Conservation (phyloP, 169 alveolate genomes). For the Plasmodium knowlesi region DNA sequence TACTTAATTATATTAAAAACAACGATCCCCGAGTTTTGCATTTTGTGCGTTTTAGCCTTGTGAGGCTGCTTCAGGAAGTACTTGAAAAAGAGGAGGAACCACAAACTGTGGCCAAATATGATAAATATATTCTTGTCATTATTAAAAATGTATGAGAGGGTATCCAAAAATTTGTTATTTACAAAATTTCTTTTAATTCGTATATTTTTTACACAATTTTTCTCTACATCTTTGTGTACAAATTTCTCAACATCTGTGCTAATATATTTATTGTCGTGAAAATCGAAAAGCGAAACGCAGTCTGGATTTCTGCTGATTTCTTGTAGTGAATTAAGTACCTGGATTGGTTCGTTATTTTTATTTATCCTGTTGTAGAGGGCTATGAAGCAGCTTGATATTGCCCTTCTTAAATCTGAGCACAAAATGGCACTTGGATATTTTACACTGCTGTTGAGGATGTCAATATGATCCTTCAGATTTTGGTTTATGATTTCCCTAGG, state of each 20-base stretch:
- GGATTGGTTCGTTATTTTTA: slow-evolving; percentile 25
- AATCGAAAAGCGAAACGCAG: slow-evolving; percentile 31
- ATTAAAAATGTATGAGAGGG: slow-evolving; percentile 34
- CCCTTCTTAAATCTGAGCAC: slow-evolving; percentile 70
- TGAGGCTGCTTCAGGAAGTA: slow-evolving; percentile 32
- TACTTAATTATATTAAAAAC: slow-evolving; percentile 45
- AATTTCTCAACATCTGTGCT: slow-evolving; percentile 48
- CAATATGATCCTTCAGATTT: slow-evolving; percentile 52
- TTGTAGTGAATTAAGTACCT: slow-evolving; percentile 55
- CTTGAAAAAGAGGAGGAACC: slow-evolving; percentile 53
- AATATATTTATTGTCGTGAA: slow-evolving; percentile 17
- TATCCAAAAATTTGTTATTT: slow-evolving; percentile 29
- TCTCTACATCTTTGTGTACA: slow-evolving; percentile 16
- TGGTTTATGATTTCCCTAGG: slow-evolving; percentile 15
- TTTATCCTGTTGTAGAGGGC: slow-evolving; percentile 48
- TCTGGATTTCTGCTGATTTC: slow-evolving; percentile 72
- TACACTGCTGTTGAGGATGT: slow-evolving; percentile 18
- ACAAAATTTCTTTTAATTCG: neutral
- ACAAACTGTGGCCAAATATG: slow-evolving; percentile 62
- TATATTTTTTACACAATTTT: neutral
- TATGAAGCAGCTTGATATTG: slow-evolving; percentile 57
- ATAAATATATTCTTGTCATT: slow-evolving; percentile 29
- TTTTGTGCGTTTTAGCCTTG: slow-evolving; percentile 49
- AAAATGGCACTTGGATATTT: slow-evolving; percentile 14
- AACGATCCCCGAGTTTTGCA: slow-evolving; percentile 34